Conservation (phyloP, 805 yeast species). For the Brettanomyces anomalus region DNA sequence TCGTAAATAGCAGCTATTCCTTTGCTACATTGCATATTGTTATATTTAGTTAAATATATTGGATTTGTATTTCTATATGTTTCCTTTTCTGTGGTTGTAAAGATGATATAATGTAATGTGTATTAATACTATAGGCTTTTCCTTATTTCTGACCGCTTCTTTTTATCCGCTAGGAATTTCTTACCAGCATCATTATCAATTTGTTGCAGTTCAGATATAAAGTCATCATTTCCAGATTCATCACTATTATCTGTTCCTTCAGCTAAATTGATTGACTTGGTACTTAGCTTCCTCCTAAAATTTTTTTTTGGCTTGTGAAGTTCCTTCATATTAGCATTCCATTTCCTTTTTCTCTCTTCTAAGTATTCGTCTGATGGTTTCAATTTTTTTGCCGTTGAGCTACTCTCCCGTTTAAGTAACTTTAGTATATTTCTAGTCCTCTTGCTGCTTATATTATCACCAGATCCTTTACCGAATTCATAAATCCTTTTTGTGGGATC, state of each 20-base stretch:
- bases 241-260: neutral
- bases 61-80: no score
- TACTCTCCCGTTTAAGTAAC: conserved; percentile 7
- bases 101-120: no score
- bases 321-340: conserved; percentile 7
- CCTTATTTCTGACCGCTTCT: no score
- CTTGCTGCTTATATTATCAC: conserved; percentile 1
- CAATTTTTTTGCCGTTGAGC: conserved; percentile 10
- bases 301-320: neutral
- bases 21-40: no score
- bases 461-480: conserved; percentile 4
- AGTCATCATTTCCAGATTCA: neutral
- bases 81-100: no score
- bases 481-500: conserved; percentile 21
- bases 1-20: neutral
- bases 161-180: neutral
- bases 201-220: no score
- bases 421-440: conserved; percentile 3
- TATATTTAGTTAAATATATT: no score
- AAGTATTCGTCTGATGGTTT: conserved; percentile 12
- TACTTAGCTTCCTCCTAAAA: neutral
- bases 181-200: neutral
- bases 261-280: neutral
- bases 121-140: no score
- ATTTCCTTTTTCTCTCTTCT: conserved; percentile 8